Evolutionary conservation across 1,139 yeast species (phyloP).

Genomic region (Saccharomycopsis crataegensis): DNA sequence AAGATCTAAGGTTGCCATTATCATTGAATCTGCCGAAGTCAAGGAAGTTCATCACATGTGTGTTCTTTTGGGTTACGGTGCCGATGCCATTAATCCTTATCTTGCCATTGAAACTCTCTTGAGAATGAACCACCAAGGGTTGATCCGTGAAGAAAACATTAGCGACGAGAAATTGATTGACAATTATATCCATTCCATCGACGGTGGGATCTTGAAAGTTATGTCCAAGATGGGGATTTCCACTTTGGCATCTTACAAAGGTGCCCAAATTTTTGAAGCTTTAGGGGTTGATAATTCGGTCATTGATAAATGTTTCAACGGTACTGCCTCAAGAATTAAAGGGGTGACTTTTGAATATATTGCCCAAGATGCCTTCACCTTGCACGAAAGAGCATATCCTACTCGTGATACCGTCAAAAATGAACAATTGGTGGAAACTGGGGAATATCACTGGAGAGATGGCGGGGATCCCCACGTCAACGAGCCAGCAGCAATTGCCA

Average conservation of each 20-base stretch:
- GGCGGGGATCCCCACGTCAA: conserved; percentile 96
- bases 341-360: conserved; percentile 94
- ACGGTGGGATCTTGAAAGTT: conserved; percentile 88
- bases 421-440: conserved; percentile 79
- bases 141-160: conserved; percentile 52
- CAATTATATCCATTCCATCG: conserved; percentile 77
- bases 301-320: conserved; percentile 91
- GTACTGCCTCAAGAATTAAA: conserved; percentile 93
- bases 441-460: conserved; percentile 98
- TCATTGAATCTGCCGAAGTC: conserved; percentile 94
- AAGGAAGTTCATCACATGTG: conserved; percentile 96
- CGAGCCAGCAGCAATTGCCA: conserved; percentile 92
- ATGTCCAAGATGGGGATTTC: conserved; percentile 99
- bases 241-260: conserved; percentile 93
- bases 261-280: conserved; percentile 97
- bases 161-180: conserved; percentile 53
- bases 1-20: conserved; percentile 88
- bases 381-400: conserved; percentile 92
- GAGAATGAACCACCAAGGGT: conserved; percentile 76
- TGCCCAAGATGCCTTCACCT: conserved; percentile 91
- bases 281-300: conserved; percentile 94
- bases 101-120: conserved; percentile 83
- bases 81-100: conserved; percentile 93
- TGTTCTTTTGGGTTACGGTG: conserved; percentile 93
- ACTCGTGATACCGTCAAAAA: conserved; percentile 65